Evolutionary conservation across 257 asterid genomes (phyloP), one percentile per base, ranked within the genome.

Genomic region (Rubia yunnanensis): DNA sequence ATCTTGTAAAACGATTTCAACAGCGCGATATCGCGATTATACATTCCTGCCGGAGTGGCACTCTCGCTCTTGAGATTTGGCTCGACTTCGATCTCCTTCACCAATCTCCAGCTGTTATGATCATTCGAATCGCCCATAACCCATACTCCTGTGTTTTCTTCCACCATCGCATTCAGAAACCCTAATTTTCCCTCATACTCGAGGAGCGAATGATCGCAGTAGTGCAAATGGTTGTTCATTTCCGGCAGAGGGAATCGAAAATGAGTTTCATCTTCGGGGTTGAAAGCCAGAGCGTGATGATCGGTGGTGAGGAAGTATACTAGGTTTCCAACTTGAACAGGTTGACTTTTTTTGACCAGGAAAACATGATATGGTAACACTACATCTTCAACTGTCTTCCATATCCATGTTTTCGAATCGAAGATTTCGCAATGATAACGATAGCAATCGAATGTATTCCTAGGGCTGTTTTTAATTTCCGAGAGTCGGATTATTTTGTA

Each of bases 401-500:
- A 80, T 5, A 5, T 22, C 81, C 75, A 68, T 0, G 4, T 4
- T 44, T 35, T 1, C 0, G 85, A 80, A 44, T 80, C 73, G 27
- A 72, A 77, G 22, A 74, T 48, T n/a, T 80, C 79, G 24, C 70
- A 56, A 0, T 5, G 3, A 18, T 72, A 22, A 5, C 10, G 18
- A 28, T n/a, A 28, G 2, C 10, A 26, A 34, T 31, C 27, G 5
- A 32, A 13, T 15, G 22, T n/a, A 48, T 48, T 14, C 6, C 22
- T 48, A 23, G 61, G 18, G 2, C n/a, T n/a, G n/a, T n/a, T n/a
- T n/a, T n/a, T n/a, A n/a, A n/a, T n/a, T n/a, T n/a, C n/a, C n/a
- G 76, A 73, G 6, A 76, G 27, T 55, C 74, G 41, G 24, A 80
- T 34, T 35, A 80, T 74, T 30, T 74, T 74, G 66, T 52, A 77